Conservation (phyloP, 345 rosid species). For the Noccaea caerulescens region DNA sequence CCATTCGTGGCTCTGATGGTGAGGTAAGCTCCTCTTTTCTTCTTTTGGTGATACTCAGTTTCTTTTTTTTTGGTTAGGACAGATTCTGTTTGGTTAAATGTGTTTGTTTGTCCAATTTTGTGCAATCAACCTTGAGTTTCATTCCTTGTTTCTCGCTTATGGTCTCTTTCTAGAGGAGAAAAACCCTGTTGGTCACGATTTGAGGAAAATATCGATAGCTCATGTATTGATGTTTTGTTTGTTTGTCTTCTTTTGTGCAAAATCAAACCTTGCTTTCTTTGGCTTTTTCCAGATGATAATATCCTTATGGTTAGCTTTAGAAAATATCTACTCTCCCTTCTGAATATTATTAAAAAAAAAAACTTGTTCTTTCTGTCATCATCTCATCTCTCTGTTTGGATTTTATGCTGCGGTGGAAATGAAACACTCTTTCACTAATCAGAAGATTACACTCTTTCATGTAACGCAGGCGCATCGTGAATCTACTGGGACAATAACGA, state of each 20-base stretch:
- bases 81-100: not conserved
- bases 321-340: not conserved
- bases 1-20: constrained; percentile 93
- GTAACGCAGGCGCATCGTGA: constrained; percentile 83
- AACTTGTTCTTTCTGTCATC: not conserved
- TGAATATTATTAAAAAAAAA: not conserved
- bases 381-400: not conserved
- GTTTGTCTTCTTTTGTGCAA: not conserved
- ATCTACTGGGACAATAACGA: constrained; percentile 77
- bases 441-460: not conserved
- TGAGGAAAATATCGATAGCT: not conserved
- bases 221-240: not conserved
- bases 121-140: not conserved
- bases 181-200: no score
- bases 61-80: not conserved
- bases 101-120: not conserved
- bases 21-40: constrained; percentile 74
- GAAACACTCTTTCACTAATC: not conserved
- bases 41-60: no score
- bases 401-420: not conserved
- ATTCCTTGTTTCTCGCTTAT: not conserved
- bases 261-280: not conserved
- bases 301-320: not conserved
- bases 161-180: not conserved
- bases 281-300: not conserved